Conservation (phyloP, 208 protist genomes). For the Endotrypanum monterogeii region DNA sequence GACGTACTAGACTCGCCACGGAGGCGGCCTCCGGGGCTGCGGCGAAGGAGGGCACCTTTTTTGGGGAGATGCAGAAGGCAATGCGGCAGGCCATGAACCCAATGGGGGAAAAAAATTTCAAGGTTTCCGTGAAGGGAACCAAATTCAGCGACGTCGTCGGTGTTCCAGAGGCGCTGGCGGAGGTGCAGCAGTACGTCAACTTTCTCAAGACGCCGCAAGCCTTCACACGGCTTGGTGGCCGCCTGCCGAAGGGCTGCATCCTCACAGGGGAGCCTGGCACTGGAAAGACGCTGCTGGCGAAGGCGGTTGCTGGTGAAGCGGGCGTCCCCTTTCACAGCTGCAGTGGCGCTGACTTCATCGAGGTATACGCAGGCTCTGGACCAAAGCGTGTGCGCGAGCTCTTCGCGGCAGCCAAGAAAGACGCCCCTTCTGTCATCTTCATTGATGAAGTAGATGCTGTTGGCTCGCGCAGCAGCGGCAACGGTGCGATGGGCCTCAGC, state of each 20-base stretch:
- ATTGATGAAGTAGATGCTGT: slow-evolving; percentile 99
- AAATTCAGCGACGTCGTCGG: slow-evolving; percentile 88
- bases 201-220: slow-evolving; percentile 94
- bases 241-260: slow-evolving; percentile 96
- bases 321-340: slow-evolving; percentile 96
- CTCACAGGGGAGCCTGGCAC: slow-evolving; percentile 96
- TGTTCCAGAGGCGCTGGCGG: slow-evolving; percentile 94
- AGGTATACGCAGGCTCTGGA: slow-evolving; percentile 97
- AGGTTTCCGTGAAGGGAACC: slow-evolving; percentile 73
- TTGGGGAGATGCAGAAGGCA: slow-evolving; percentile 48
- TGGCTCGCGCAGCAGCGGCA: slow-evolving; percentile 78
- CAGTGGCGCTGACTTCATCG: slow-evolving; percentile 96
- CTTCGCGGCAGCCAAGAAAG: slow-evolving; percentile 91
- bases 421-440: slow-evolving; percentile 97
- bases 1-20: slow-evolving; percentile 29
- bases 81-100: slow-evolving; percentile 81
- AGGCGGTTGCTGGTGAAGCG: slow-evolving; percentile 91
- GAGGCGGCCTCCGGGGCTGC: slow-evolving; percentile 26
- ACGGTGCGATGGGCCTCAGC: slow-evolving; percentile 70
- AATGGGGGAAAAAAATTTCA: slow-evolving; percentile 68
- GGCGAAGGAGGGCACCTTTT: slow-evolving; percentile 38
- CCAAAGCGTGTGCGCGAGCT: slow-evolving; percentile 95
- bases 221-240: slow-evolving; percentile 94
- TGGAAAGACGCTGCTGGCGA: slow-evolving; percentile 95
- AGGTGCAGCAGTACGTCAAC: slow-evolving; percentile 96